These are phyloP conservation scores for Leccinum disarticulatum DNA, from an alignment of 768 basidiomycete species.

Conservation along the genomic window DNA sequence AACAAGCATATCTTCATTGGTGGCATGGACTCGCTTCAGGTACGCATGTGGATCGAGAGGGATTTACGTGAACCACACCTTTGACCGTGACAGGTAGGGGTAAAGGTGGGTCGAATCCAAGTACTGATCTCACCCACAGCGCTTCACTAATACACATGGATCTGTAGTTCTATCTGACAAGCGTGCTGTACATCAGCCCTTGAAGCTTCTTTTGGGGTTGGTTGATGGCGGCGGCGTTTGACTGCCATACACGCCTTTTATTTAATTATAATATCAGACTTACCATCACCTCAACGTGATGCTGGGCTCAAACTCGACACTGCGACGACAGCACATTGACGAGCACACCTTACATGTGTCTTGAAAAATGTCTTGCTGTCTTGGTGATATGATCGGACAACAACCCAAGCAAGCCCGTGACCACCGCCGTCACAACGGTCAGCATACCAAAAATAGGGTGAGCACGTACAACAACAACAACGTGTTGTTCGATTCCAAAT, in stretches of 20 bases:
- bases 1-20: background rate
- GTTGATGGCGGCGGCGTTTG: constrained; percentile 9
- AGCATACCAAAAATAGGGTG: background rate
- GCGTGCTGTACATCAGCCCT: background rate
- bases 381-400: constrained; percentile 2
- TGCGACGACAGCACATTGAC: background rate
- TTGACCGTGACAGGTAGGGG: background rate
- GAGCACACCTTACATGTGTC: background rate
- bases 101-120: background rate
- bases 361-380: background rate
- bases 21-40: constrained; percentile 9
- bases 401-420: background rate
- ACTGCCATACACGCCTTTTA: background rate
- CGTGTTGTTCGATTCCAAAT: background rate
- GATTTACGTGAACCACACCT: background rate
- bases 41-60: constrained; percentile 2
- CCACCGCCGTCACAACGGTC: background rate
- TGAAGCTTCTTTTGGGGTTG: constrained; percentile 11
- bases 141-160: background rate
- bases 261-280: background rate
- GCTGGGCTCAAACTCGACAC: background rate
- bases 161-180: background rate
- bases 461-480: background rate
- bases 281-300: constrained; percentile 1
- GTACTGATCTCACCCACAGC: background rate